Conservation (phyloP, 345 rosid species). For the Eucalyptus fibrosa region DNA sequence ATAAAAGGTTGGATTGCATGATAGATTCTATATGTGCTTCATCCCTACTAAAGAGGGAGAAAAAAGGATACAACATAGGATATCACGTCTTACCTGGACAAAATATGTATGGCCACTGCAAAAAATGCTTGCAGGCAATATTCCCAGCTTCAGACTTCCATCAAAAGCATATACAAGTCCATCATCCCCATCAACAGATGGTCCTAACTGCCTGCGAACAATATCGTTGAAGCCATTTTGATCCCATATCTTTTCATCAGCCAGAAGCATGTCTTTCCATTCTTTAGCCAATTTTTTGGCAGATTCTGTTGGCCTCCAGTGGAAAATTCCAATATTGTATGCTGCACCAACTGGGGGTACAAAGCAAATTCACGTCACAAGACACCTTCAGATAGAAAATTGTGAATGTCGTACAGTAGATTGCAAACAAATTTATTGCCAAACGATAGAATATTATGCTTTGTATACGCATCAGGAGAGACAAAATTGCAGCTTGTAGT, state of each 20-base stretch:
- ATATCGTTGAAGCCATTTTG: slow-evolving; percentile 93
- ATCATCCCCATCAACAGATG: slow-evolving; percentile 65
- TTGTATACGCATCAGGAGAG: not conserved
- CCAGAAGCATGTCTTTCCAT: slow-evolving; percentile 86
- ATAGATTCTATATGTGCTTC: not conserved
- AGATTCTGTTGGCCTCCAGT: slow-evolving; percentile 89
- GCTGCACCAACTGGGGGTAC: slow-evolving; percentile 61
- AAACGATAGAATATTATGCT: not conserved
- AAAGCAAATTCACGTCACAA: not conserved
- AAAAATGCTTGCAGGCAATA: slow-evolving; percentile 90
- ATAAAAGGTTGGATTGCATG: not conserved
- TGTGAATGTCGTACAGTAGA: not conserved
- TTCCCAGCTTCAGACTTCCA: slow-evolving; percentile 87
- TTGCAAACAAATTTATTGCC: not conserved
- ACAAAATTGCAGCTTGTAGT: not conserved
- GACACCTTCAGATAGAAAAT: not conserved
- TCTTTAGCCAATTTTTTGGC: slow-evolving; percentile 79
- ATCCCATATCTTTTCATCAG: slow-evolving; percentile 96
- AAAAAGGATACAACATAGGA: not conserved
- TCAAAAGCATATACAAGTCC: slow-evolving; percentile 87
- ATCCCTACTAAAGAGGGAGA: not conserved
- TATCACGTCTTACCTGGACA: slow-evolving; percentile 56
- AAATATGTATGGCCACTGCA: slow-evolving; percentile 97
- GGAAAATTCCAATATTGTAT: slow-evolving; percentile 93
- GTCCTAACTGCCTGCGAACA: slow-evolving; percentile 77